Base-by-base conservation (phyloP, 1,139 yeast species). In the Petasospora fabianii region DNA sequence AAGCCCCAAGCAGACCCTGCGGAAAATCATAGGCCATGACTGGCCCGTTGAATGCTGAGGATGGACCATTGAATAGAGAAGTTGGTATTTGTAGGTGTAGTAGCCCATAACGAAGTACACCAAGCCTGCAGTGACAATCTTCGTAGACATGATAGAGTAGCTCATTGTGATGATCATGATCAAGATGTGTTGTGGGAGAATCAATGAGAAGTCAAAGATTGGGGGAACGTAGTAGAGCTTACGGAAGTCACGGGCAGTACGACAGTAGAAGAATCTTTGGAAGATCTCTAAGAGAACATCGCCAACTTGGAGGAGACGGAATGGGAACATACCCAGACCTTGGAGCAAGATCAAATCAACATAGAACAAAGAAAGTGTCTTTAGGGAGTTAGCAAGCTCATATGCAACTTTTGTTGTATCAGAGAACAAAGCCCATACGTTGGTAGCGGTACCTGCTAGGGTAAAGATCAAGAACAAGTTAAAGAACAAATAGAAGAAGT, bases 271-370 rank as follows among this genome's bases (percentile, higher is more conserved):
- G 68, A 71, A 27, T 43, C 55, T 55, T 46, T 63, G 59, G 34
- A 75, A 52, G 21, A 72, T 61, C 34, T 53, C 55, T 6, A 46
- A 19, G 2, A 66, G 62, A 35, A 74, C 59, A 42, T 71, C 73
- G 31, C 75, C 69, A 27, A 79, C 62, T 53, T 80, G 72, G 34
- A 87, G 64, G 27, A 86, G 62, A 41, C 85, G 76, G 47, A 84
- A 78, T 1, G 96, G 96, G 56, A 83, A 82, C 73, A 87, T 82
- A 2, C 92, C 95, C 29, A 86, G 61, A 0, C 95, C 96, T 59
- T 86, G 96, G 30, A 86, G 69, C 20, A 86, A 71, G 39, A 86
- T 85, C 59, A 86, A 70, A 59, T 86, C 94, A 36, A 84, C 88
- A 60, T 87, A 86, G 59, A 86, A 87, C 41, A 83, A 65, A 7